Base-by-base conservation (phyloP, 2,329 filamentous ascomycete species). In the Metarhizium guizhouense region DNA sequence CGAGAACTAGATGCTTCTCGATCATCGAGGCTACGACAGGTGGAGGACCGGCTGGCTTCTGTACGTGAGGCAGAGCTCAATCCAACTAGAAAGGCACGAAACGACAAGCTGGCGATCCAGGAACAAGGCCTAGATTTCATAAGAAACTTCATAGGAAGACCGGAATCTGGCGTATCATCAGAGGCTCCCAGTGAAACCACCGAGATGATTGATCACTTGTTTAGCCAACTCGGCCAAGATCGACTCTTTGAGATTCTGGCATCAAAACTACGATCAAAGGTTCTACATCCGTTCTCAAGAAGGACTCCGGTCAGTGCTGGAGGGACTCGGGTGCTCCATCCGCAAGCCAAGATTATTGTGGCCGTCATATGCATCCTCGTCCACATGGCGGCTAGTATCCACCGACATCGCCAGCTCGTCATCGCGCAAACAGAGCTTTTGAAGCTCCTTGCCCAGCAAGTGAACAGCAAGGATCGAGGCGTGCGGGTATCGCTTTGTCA, bases 61-160 rank as follows among this genome's bases (percentile, higher is more conserved):
- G 70, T 85, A 13, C 79, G 84, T 56, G 85, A 88, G 53, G 76
- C 80, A 14, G 89, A 94, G 65, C 73, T 85, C 49, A 86, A 88
- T 59, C 81, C 85, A 25, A 76, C 79, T 29, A 79, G 84, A 34
- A 85, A 85, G 65, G 83, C 86, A 18, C 82, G 86, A 53, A 85
- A 85, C 61, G 88, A 96, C 61, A 89, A 95, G 61, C 77, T 92
- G 42, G 85, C 86, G 2, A 88, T 96, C 32, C 93, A 97, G 71
- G 90, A 96, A 67, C 92, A 97, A 70, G 89, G 87, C 0, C 81
- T 97, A 18, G 87, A 95, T 63, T 87, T 97, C 62, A 83, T 99
- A 59, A 83, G 93, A 54, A 99, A 99, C 69, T 76, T 97, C 36
- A 88, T 96, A 61, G 87, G 86, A 56, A 83, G 85, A 52, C 68